Evolutionary conservation across 2,329 filamentous ascomycete species (phyloP).

Genomic region (Sarocladium strictum): DNA sequence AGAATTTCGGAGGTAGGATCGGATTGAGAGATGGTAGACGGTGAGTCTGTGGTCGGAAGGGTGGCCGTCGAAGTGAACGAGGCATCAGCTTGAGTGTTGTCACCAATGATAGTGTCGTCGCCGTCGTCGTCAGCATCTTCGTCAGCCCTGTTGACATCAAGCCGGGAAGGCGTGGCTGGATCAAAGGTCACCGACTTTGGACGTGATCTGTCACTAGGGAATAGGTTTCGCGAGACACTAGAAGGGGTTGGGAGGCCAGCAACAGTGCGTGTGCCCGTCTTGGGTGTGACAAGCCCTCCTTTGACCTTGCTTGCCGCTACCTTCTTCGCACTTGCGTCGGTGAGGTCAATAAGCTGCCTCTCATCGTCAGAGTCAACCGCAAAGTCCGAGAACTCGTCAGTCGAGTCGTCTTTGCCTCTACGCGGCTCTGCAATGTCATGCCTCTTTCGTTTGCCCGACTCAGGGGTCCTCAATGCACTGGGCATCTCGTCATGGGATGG

Average conservation of each 20-base stretch:
- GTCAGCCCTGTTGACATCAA: background rate
- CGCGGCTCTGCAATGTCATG: background rate
- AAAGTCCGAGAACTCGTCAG: slow-evolving; percentile 23
- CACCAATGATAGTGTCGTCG: background rate
- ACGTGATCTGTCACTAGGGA: slow-evolving; percentile 24
- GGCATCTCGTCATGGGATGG: slow-evolving; percentile 4
- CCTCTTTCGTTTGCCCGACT: slow-evolving; percentile 23
- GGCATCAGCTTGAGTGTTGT: slow-evolving; percentile 12
- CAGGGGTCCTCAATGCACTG: slow-evolving; percentile 15
- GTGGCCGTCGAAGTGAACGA: slow-evolving; percentile 9
- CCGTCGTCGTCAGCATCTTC: slow-evolving; percentile 13
- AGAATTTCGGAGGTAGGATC: slow-evolving; percentile 33
- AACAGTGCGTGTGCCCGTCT: slow-evolving; percentile 16
- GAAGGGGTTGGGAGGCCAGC: slow-evolving; percentile 28
- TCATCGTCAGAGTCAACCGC: slow-evolving; percentile 34
- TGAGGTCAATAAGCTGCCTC: slow-evolving; percentile 27
- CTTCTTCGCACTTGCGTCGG: slow-evolving; percentile 28
- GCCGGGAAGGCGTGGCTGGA: background rate
- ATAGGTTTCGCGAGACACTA: slow-evolving; percentile 27
- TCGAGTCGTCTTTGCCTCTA: slow-evolving; percentile 16
- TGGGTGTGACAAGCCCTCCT: slow-evolving; percentile 19
- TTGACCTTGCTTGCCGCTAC: background rate
- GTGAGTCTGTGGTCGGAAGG: slow-evolving; percentile 13
- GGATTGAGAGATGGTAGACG: slow-evolving; percentile 14
- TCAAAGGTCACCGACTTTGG: slow-evolving; percentile 27